A percentile compares a stretch with the other conserved stretches of the same genome.
Evolutionary conservation across 2,329 filamentous ascomycete genomes (phyloP).

Genomic region (Ascochyta koolunga): DNA sequence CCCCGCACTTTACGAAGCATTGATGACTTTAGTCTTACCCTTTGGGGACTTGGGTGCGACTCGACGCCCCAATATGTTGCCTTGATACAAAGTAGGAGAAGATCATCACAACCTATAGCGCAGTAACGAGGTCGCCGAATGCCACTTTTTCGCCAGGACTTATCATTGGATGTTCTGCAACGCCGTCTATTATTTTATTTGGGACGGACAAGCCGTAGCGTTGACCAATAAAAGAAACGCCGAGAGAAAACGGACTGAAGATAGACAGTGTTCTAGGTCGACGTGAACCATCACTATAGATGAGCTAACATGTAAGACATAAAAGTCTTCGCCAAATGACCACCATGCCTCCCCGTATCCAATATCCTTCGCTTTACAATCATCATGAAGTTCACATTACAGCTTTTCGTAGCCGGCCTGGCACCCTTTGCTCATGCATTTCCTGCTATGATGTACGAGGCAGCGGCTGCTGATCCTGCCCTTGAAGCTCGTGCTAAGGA

Average conservation of each 20-base stretch:
- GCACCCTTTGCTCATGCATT: constrained; percentile 25
- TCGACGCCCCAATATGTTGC: neutral
- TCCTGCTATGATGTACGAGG: constrained; percentile 29
- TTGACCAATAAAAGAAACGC: neutral
- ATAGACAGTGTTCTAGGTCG: neutral
- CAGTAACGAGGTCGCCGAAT: neutral
- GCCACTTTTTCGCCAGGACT: neutral
- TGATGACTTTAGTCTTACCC: neutral
- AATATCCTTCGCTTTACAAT: neutral
- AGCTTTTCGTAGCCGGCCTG: constrained; percentile 16
- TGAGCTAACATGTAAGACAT: neutral
- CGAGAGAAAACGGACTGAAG: neutral
- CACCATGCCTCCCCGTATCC: neutral
- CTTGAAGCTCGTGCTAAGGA: constrained; percentile 26
- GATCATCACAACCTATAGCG: constrained; percentile 1
- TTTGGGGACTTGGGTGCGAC: constrained; percentile 10
- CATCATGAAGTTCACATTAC: constrained; percentile 25
- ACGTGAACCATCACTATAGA: neutral
- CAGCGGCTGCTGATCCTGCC: constrained; percentile 25
- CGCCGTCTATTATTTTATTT: neutral
- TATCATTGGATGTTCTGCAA: constrained; percentile 1
- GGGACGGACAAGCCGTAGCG: neutral
- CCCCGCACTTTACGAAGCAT: constrained; percentile 2
- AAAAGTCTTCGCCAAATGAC: neutral
- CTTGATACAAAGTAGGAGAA: neutral